Evolutionary conservation across 495 filamentous ascomycete species (phyloP).

Genomic region (Entonaema liquescens): DNA sequence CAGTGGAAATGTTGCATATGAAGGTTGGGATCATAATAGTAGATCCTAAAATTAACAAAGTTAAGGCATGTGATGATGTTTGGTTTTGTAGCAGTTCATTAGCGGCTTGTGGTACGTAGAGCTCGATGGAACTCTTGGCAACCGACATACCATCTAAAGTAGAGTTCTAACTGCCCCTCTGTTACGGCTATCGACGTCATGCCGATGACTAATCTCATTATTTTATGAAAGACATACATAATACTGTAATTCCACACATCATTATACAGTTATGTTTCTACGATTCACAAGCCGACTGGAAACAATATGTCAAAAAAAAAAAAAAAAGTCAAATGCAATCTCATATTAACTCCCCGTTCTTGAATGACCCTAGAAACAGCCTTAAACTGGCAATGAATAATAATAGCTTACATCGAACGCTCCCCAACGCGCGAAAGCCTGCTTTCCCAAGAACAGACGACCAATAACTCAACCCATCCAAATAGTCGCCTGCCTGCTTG

Average conservation of each 20-base stretch:
- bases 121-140: slow-evolving; percentile 30
- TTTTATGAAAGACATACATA: no score
- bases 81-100: slow-evolving; percentile 16
- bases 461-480: slow-evolving; percentile 5
- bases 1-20: neutral
- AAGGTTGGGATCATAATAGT: slow-evolving; percentile 6
- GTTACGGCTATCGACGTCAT: slow-evolving; percentile 23
- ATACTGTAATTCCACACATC: no score
- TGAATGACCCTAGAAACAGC: slow-evolving; percentile 18
- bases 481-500: slow-evolving; percentile 12
- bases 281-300: no score
- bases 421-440: slow-evolving; percentile 11
- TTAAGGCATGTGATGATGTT: slow-evolving; percentile 33
- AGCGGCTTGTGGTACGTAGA: slow-evolving; percentile 11
- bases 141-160: slow-evolving; percentile 13
- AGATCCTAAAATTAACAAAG: slow-evolving; percentile 7
- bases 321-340: slow-evolving; percentile 26
- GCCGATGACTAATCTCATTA: slow-evolving; percentile 5
- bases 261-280: no score
- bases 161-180: slow-evolving; percentile 12
- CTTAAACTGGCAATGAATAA: slow-evolving; percentile 18
- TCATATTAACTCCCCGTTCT: slow-evolving; percentile 26
- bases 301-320: neutral
- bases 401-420: slow-evolving; percentile 24
- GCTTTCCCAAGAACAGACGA: slow-evolving; percentile 13